Base-by-base conservation (phyloP, 345 rosid species). In the Chamaenerion angustifolium region DNA sequence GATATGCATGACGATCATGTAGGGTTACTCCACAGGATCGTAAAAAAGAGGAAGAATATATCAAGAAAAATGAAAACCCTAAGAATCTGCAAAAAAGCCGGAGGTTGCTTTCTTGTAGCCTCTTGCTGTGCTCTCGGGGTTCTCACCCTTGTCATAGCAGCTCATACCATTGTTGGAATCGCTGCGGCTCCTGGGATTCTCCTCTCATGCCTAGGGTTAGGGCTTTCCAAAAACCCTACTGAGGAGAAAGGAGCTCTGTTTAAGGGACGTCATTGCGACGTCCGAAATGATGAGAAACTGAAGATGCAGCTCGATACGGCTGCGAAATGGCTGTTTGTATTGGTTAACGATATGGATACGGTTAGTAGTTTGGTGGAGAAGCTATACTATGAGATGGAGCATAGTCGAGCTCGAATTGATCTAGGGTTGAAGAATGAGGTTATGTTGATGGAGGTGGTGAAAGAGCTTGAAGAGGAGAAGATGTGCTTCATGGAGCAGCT, bases 271-370 rank as follows among this genome's bases (percentile, higher is more conserved):
- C 10, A 31, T 31, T 5, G 10, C 8, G 8, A 5, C 1, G 37
- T 31, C 37, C 3, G 37, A 31, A 6, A 11, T 0, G 16, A 11
- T n/a, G 12, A 76, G 56, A 76, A 71, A 35, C 64, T 77, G 2
- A 57, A 67, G 16, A 57, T 54, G 9, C 83, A 90, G 70, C 71
- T 87, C n/a, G 90, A 92, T 42, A 54, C 65, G 16, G 92, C 95
- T 7, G 93, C 89, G 0, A 92, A 74, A 71, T 92, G 87, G 56
- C 62, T 73, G 40, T 92, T 68, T 49, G 74, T 84, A 65, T 12
- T 82, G 70, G 65, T 79, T 45, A 84, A 92, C n/a, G 95, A 84
- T 64, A 74, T 92, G 46, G 78, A 81, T 43, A 87, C 95, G 0
- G 59, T 87, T 52, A 70, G 88, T 52, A 62, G 82, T 61, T 57